Evolutionary conservation across 208 protist genomes (phyloP), one percentile per base, ranked within the genome.

Genomic region (Trypanosoma vivax): DNA sequence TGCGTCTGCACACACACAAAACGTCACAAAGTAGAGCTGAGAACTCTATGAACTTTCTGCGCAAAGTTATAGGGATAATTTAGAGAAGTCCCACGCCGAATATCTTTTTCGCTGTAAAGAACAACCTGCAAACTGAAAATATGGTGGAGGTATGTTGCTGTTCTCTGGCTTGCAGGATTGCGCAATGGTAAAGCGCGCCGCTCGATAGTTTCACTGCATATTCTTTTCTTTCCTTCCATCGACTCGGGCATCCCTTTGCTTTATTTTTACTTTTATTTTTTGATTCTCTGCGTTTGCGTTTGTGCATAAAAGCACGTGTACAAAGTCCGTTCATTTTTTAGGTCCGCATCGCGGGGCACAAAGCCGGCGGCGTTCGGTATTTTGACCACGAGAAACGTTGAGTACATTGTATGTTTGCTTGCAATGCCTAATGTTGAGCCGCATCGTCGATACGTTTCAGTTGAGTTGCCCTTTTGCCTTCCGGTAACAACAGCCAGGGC

Each of bases 401-500:
- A 7, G 7, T 37, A 37, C 7, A 13, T 37, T n/a, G n/a, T n/a
- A n/a, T n/a, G n/a, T n/a, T n/a, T n/a, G n/a, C n/a, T 24, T 5
- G 10, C 3, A 5, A 65, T 65, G 60, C 10, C 60, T 9, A 45
- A 24, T 10, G 24, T 65, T 13, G 41, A 31, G 10, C 51, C 55
- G 18, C 69, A 78, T 55, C 74, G 80, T 24, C 54, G 65, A 50
- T 89, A 77, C 55, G 63, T 84, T 19, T 65, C 70, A 1, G 63
- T 89, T 10, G 84, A 92, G 52, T 67, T 92, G 24, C 84, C 84
- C 27, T 92, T 92, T 43, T 59, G 54, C 34, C 46, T 78, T 3
- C 50, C 69, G 23, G 34, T 64, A 0, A 64, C 72, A 0, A 59
- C 54, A 16, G 38, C 39, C 29, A 55, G 9, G 5, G 5, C 49